phyloP scores from a whole-genome alignment of 768 basidiomycete species.

The Trametes villosa region DNA sequence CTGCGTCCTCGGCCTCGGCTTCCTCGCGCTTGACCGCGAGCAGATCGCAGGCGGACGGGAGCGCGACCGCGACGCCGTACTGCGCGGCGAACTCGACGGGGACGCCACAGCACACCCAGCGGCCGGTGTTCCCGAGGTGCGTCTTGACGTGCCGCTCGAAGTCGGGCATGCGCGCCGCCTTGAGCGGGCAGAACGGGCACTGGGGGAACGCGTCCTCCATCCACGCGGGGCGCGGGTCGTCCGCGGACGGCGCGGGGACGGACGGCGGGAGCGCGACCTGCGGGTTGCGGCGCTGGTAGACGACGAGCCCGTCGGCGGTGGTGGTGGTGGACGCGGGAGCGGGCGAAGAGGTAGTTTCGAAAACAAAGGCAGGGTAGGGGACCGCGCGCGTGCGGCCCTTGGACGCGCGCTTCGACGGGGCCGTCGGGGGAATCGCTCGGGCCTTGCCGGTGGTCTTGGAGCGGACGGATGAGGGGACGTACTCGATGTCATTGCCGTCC shows the following conservation, averaged over 20 bases:
- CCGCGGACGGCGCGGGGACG: background rate
- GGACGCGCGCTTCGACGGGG: no score
- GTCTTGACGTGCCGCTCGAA: slow-evolving; percentile 26
- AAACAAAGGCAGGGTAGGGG: no score
- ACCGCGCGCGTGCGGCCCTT: no score
- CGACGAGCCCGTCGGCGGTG: no score
- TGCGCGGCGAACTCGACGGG: slow-evolving; percentile 5
- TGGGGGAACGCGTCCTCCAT: background rate
- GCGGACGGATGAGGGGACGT: no score
- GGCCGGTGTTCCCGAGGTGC: slow-evolving; percentile 16
- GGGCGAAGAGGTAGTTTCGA: no score
- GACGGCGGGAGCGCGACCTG: background rate
- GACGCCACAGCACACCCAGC: slow-evolving; percentile 28
- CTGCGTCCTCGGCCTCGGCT: background rate
- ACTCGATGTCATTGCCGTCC: no score
- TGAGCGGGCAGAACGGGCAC: slow-evolving; percentile 23
- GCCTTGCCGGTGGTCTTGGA: no score
- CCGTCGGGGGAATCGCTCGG: no score
- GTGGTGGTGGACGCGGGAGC: no score
- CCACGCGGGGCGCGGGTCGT: background rate
- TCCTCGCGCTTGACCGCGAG: no score
- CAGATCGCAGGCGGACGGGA: background rate
- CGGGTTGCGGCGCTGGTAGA: no score
- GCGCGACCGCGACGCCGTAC: background rate
- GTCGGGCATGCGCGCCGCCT: slow-evolving; percentile 24